phyloP scores from a whole-genome alignment of 768 basidiomycete genomes.

The Serendipita indica region DNA sequence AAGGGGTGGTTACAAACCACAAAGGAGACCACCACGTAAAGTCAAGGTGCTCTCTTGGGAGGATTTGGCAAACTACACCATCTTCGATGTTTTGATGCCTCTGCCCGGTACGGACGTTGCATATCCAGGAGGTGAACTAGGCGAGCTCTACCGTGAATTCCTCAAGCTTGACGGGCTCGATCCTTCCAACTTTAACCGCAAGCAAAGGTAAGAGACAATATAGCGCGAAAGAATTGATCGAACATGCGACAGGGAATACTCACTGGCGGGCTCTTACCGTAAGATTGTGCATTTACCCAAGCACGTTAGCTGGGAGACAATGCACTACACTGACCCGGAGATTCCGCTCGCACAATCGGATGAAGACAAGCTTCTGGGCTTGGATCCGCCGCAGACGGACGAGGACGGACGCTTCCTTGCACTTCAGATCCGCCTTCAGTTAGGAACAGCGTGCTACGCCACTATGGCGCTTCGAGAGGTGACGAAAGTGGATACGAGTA shows the following conservation, averaged over 20 bases:
- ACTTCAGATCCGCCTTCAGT: conserved; percentile 66
- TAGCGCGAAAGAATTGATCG: background rate
- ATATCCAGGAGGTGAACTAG: conserved; percentile 78
- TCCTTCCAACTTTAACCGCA: conserved; percentile 74
- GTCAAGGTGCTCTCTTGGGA: conserved; percentile 66
- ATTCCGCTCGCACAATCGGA: conserved; percentile 86
- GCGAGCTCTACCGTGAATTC: conserved; percentile 71
- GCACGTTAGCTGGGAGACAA: conserved; percentile 62
- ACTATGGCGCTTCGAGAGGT: conserved; percentile 96
- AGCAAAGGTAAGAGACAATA: conserved; percentile 54
- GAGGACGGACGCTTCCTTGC: conserved; percentile 76
- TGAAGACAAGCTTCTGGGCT: conserved; percentile 78
- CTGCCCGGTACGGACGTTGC: conserved; percentile 88
- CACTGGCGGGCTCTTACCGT: conserved; percentile 84
- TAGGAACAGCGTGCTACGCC: conserved; percentile 88
- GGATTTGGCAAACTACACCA: conserved; percentile 66
- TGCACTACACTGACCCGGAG: conserved; percentile 88
- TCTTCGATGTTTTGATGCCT: conserved; percentile 96
- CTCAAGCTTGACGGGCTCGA: conserved; percentile 77
- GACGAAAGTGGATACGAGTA: conserved; percentile 89
- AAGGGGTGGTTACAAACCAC: conserved; percentile 14
- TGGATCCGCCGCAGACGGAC: conserved; percentile 50
- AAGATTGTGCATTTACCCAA: conserved; percentile 77
- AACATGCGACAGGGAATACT: conserved; percentile 56
- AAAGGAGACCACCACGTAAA: conserved; percentile 44